Base-by-base conservation (phyloP, 305 asterid genomes). In the Fraxinus baroniana region DNA sequence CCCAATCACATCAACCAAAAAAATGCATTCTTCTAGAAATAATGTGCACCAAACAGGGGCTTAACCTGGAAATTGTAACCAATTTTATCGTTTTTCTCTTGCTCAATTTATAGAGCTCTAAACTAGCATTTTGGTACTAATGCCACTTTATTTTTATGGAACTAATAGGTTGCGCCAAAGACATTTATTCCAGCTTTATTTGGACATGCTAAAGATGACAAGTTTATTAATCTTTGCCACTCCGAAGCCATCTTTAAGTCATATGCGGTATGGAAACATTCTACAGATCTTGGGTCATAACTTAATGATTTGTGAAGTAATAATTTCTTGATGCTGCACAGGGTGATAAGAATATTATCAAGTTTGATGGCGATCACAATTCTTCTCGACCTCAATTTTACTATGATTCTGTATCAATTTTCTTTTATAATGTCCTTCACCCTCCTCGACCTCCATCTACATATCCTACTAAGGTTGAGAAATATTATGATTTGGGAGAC, bases 331-430 rank as follows among this genome's bases (percentile, higher is more conserved):
- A 39, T 72, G 79, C 77, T 79, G 72, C 81, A 82, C 98, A 95
- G 99, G 99, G 99, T 83, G 98, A 95, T 88, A 95, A 94, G 89
- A 95, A 93, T 77, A 92, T 95, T 60, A 93, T 95, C 82, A 95
- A 94, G 90, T 95, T 95, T 85, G 99, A 94, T 75, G 99, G 99
- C 41, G 99, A 94, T 78, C 99, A 95, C 92, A 95, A 94, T 88
- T 96, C 99, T 80, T 90, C 99, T 62, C 93, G 98, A 26, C 98
- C 99, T 66, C 98, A 94, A 80, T 94, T 92, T 89, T 95, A 90
- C 85, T 92, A 94, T 83, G 98, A 95, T 90, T 95, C 99, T 20
- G 98, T 95, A 55, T 94, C 97, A 28, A 92, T 94, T 64, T 95
- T 95, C 92, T 94, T 95, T 89, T 92, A 88, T 85, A 94, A 94